Evolutionary conservation across 2,329 filamentous ascomycete species (phyloP), one percentile per base, ranked within the genome.

Genomic region (Teratosphaeria pseudoeucalypti): DNA sequence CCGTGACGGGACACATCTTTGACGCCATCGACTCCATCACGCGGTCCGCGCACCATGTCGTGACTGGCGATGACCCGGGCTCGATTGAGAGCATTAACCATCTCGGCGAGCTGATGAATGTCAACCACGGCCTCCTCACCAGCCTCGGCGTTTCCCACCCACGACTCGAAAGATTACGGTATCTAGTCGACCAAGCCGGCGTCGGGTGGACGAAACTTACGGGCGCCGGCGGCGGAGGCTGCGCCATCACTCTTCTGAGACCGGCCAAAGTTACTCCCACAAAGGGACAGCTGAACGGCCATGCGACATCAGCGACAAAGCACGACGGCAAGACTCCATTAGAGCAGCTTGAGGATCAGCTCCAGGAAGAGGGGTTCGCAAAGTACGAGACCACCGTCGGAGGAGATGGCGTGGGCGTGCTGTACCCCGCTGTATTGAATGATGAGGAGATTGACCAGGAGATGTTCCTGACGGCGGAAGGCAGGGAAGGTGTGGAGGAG

Each of bases 171-270:
- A 85, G 92, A 34, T 86, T 99, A 66, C 85, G 94, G 63, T 92
- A 96, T 75, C 79, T 99, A 29, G 88, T 95, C 55, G 92, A 99
- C 66, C 85, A 94, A 67, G 84, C 90, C 59, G 88, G 87, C 49
- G 88, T 96, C 59, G 94, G 94, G 34, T 99, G 92, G 92, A 96
- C 94, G 12, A 99, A 99, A 74, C 82, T 99, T 60, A 99, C 94
- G 0, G 94, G 94, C 37, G 94, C 94, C 1, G 94, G 94, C 26
- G 95, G 94, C 12, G 95, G 94, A 59, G 94, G 94, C 2, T 97
- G 95, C 74, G 92, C 92, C 2, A 97, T 99, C 66, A 95, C 92
- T 0, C 78, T 99, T 3, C 79, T 99, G 55, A 88, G 87, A 64
- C 88, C 89, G 0, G 83, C 83, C 26, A 66, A 67, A n/a, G 34